Evolutionary conservation across 495 filamentous ascomycete species (phyloP).

Genomic region (Penicillium diatomitis): DNA sequence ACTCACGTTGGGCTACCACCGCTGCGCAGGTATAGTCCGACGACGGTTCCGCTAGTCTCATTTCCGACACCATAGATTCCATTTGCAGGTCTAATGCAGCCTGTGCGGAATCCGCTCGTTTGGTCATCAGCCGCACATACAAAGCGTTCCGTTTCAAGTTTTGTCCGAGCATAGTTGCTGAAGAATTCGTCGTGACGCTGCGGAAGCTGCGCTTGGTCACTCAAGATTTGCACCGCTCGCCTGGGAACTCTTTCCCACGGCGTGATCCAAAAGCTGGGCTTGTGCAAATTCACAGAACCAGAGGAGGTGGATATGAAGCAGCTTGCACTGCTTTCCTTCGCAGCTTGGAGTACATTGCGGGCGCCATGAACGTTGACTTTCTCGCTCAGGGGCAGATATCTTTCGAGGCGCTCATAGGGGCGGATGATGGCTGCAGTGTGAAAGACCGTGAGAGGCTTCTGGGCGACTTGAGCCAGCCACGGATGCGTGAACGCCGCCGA

Average conservation of each 20-base stretch:
- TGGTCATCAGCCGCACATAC: constrained; percentile 38
- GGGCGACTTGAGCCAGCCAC: constrained; percentile 37
- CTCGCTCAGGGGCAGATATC: constrained; percentile 34
- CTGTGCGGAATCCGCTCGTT: constrained; percentile 40
- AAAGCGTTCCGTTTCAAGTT: constrained; percentile 44
- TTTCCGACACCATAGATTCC: constrained; percentile 50
- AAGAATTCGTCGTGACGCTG: constrained; percentile 41
- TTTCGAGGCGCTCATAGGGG: constrained; percentile 36
- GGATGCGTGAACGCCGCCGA: constrained; percentile 39
- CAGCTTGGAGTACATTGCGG: constrained; percentile 38
- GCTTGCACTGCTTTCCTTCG: constrained; percentile 35
- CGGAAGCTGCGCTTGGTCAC: constrained; percentile 38
- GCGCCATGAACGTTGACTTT: constrained; percentile 50
- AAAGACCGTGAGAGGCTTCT: constrained; percentile 46
- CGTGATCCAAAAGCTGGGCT: constrained; percentile 37
- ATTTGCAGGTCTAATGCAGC: constrained; percentile 48
- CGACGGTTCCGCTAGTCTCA: constrained; percentile 37
- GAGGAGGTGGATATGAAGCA: constrained; percentile 50
- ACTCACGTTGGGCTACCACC: constrained; percentile 33
- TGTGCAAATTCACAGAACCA: constrained; percentile 37
- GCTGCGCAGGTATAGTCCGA: constrained; percentile 24
- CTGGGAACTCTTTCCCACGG: constrained; percentile 37
- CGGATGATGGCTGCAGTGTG: constrained; percentile 48
- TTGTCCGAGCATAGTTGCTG: constrained; percentile 46
- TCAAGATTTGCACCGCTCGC: constrained; percentile 33